Evolutionary conservation across 768 basidiomycete species (phyloP).

Genomic region (Lyophyllum semitale): DNA sequence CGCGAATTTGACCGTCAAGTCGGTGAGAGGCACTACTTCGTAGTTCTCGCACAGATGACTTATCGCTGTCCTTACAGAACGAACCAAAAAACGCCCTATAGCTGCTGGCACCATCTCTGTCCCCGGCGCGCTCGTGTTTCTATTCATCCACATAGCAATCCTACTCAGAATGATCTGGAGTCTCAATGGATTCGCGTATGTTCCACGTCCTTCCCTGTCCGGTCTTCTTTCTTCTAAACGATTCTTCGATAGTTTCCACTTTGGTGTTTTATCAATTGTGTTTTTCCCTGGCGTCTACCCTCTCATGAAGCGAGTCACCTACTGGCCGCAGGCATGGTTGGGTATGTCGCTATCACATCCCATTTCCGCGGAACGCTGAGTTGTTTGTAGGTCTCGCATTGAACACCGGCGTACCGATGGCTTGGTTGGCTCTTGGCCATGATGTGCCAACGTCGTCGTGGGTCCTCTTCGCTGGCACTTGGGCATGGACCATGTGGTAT

Average conservation of each 20-base stretch:
- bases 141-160: background rate
- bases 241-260: background rate
- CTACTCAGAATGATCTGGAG: background rate
- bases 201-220: background rate
- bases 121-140: background rate
- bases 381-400: constrained; percentile 23
- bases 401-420: constrained; percentile 29
- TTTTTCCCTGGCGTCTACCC: constrained; percentile 21
- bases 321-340: constrained; percentile 31
- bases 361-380: background rate
- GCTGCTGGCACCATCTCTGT: constrained; percentile 2
- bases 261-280: constrained; percentile 3
- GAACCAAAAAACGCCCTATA: constrained; percentile 9
- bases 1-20: constrained; percentile 19
- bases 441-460: background rate
- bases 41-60: background rate
- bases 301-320: constrained; percentile 26
- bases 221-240: background rate
- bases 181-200: background rate
- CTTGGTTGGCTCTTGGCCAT: constrained; percentile 22
- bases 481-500: constrained; percentile 19
- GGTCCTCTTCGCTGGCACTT: constrained; percentile 1
- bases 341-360: background rate
- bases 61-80: background rate
- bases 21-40: constrained; percentile 3